Evolutionary conservation across 306 rosid genomes (phyloP), one percentile per base, ranked within the genome.

Genomic region (Vigna angularis): DNA sequence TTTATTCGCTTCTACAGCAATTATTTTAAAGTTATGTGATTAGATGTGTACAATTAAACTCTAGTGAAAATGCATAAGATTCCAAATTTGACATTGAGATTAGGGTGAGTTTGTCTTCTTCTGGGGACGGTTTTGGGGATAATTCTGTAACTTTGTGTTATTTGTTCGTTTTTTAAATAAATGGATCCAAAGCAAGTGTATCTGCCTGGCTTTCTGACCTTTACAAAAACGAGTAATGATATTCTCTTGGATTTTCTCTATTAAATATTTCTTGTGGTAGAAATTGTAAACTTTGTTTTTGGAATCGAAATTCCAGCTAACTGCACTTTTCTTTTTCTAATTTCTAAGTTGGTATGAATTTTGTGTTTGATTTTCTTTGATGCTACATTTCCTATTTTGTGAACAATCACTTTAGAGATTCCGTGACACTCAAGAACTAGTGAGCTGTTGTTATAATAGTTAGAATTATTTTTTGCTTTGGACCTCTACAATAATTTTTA

Each of bases 81-180:
- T 83, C 80, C 65, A 61, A 42, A 51, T 13, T 48, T 49, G 72
- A 32, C 17, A 83, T 66, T 72, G 44, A 15, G 32, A 57, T 4
- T 30, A 30, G 1, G 55, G 58, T n/a, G 67, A 0, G 45, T 12
- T 36, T 77, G 86, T 66, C 72, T 28, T 38, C 7, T 24, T 14
- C 18, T 44, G 53, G 83, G 72, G 83, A 34, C 17, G 80, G 86
- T 10, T 73, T 73, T 72, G 66, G 10, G 70, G 56, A 7, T 34
- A 59, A 51, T 34, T 61, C 24, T 20, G 38, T 51, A 14, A 62
- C 9, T 34, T 34, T 34, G 47, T 7, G 5, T 59, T n/a, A 52
- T 53, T 34, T 64, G 85, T 47, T 76, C 0, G 6, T 32, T 64
- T 61, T 53, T 5, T 18, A 45, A 62, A 44, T 0, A 28, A 63